phyloP scores from a whole-genome alignment of 2,329 filamentous ascomycete species.

The Claviceps sp. region DNA sequence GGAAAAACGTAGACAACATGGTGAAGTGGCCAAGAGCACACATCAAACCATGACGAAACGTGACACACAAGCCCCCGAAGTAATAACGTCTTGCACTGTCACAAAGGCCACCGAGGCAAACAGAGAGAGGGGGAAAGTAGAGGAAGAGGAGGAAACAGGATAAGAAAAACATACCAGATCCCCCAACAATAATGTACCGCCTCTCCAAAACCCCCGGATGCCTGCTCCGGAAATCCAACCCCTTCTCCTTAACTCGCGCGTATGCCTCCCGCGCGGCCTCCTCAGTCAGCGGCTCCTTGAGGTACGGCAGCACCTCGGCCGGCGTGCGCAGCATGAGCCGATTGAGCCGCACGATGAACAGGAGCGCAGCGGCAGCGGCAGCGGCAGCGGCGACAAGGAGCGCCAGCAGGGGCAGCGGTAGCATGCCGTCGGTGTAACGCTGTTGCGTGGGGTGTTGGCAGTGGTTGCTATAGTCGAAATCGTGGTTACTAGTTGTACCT shows the following conservation, averaged over 20 bases:
- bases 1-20: too few relatives aligned
- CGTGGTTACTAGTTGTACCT: too few relatives aligned
- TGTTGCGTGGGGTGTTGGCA: too few relatives aligned
- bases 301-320: conserved; percentile 18
- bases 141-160: neutral
- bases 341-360: conserved; percentile 20
- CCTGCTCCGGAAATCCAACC: conserved; percentile 23
- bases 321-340: conserved; percentile 22
- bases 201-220: conserved; percentile 27
- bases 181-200: conserved; percentile 32
- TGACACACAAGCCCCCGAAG: too few relatives aligned
- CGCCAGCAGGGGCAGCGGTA: neutral
- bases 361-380: conserved; percentile 10
- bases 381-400: conserved; percentile 7
- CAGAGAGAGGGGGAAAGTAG: conserved; percentile 7
- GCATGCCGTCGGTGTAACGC: neutral
- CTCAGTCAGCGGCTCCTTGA: conserved; percentile 21
- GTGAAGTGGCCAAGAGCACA: too few relatives aligned
- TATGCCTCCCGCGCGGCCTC: conserved; percentile 22
- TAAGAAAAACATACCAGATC: conserved; percentile 7
- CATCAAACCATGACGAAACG: too few relatives aligned
- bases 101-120: too few relatives aligned
- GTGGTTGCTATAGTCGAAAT: too few relatives aligned
- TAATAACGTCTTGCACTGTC: too few relatives aligned
- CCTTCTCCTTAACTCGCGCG: conserved; percentile 3